Percentiles rank a stretch among this genome's conserved stretches.
Evolutionary conservation across 352 stramenopile species (phyloP).

Genomic region (Globisporangium emineosum): DNA sequence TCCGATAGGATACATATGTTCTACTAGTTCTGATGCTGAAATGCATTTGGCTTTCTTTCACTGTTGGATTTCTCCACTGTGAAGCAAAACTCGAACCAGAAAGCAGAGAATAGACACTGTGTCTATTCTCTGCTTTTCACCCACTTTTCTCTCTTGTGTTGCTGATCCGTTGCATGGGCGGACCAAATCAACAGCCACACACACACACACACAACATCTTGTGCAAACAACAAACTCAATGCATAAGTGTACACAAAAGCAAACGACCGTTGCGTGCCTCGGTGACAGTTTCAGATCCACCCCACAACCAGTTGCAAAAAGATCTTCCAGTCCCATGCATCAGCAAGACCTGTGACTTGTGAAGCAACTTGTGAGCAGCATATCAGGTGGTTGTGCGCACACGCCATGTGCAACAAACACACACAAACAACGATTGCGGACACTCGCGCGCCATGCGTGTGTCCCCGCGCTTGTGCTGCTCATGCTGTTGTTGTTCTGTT

Average conservation of each 20-base stretch:
- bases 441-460: neutral
- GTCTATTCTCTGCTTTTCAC: neutral
- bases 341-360: neutral
- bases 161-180: neutral
- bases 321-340: neutral
- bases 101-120: neutral
- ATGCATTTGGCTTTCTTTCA: too few species aligned
- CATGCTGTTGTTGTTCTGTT: neutral
- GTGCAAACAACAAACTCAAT: neutral
- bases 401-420: neutral
- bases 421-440: neutral
- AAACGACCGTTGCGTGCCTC: neutral
- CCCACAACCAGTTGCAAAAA: neutral
- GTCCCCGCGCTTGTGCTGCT: neutral
- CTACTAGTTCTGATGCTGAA: too few species aligned
- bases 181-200: neutral
- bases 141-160: neutral
- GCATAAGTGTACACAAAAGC: too few species aligned
- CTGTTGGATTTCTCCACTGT: too few species aligned
- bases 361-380: neutral
- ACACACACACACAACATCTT: conserved; percentile 1
- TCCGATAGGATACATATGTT: too few species aligned
- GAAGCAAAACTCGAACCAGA: too few species aligned
- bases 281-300: neutral
- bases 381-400: neutral